Evolutionary conservation across 2,329 filamentous ascomycete species (phyloP), one percentile per base, ranked within the genome.

Genomic region (Diaporthe sp.): DNA sequence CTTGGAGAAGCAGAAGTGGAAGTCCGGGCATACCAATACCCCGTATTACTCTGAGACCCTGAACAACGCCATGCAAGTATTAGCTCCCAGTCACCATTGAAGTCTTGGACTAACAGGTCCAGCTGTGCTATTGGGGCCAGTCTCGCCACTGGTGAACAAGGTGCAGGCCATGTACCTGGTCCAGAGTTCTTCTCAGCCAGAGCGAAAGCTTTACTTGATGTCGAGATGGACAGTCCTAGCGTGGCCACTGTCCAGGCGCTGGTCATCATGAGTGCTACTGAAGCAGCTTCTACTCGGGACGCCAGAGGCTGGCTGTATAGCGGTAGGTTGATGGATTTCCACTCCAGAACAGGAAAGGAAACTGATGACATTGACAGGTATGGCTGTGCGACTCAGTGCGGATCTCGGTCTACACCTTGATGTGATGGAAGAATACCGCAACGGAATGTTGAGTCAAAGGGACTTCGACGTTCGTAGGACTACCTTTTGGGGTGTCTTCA

Each of bases 191-290:
- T 85, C 57, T 84, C 85, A 9, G 84, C 85, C 49, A 80, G 86
- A 37, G 83, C 85, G 0, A 87, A 87, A 73, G 82, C 83, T 5
- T 80, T 87, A 1, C 77, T 88, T 13, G 86, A 88, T 46, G 83
- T 87, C 12, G 86, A 88, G 75, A 78, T 88, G 28, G 86, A 88
- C 73, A 84, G 83, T 37, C 86, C 86, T 0, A 86, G 84, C 60
- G 81, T 88, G 22, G 85, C 86, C 3, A 88, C 86, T 9, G 84
- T 86, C 7, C 86, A 88, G 72, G 85, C 86, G 2, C 81, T 88
- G 53, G 82, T 86, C 2, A 82, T 88, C n/a, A 79, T 88, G 72
- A 86, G 85, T 55, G 84, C 82, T 25, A 84, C 86, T 46, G 86
- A 88, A 76, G 84, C 83, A 8, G 85, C 84, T 6, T 84, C 82